Evolutionary conservation across 441 rosid species (phyloP).

Genomic region (Theobroma grandiflorum): DNA sequence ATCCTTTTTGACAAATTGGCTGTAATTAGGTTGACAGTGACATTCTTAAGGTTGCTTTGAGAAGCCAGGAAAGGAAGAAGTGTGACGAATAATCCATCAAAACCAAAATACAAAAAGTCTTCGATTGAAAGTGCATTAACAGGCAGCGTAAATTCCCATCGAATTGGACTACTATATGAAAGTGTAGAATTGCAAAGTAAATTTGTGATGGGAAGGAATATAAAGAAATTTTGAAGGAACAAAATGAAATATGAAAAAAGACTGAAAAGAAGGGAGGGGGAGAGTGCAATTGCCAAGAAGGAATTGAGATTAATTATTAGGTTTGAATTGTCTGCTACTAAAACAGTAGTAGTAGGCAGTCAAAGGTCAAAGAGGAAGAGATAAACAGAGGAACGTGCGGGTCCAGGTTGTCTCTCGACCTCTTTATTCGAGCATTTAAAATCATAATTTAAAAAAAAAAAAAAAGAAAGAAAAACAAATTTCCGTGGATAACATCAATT

Average conservation of each 20-base stretch:
- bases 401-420: conserved; percentile 60
- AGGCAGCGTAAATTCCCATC: too few relatives aligned
- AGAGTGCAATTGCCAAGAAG: background rate
- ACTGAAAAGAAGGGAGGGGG: background rate
- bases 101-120: too few relatives aligned
- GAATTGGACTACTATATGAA: too few relatives aligned
- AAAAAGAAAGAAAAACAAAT: background rate
- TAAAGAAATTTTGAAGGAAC: background rate
- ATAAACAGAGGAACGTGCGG: conserved; percentile 46
- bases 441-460: background rate
- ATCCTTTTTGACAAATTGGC: conserved; percentile 1
- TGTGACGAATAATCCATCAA: background rate
- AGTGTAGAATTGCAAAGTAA: background rate
- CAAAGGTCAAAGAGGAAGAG: conserved; percentile 61
- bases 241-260: background rate
- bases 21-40: background rate
- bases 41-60: background rate
- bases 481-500: conserved; percentile 35
- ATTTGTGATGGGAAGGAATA: background rate
- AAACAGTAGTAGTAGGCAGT: conserved; percentile 35
- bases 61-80: background rate
- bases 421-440: conserved; percentile 31
- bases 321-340: conserved; percentile 27
- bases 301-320: conserved; percentile 31
- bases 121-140: too few relatives aligned